phyloP scores from a whole-genome alignment of 306 rosid species.

The Fragaria nilgerrensis region DNA sequence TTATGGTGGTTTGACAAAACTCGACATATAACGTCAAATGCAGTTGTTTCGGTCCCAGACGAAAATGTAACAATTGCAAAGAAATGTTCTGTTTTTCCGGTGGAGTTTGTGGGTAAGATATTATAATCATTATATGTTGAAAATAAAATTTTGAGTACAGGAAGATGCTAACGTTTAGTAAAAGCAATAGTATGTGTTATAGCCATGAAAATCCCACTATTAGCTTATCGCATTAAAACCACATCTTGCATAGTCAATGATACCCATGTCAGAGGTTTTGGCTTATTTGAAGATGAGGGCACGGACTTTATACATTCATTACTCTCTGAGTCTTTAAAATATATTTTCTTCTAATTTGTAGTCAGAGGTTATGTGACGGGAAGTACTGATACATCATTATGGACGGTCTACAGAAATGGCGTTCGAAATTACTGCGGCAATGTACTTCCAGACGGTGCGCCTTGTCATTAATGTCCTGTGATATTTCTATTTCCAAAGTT shows the following conservation, averaged over 20 bases:
- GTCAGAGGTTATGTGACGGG: conserved; percentile 98
- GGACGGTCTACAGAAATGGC: conserved; percentile 90
- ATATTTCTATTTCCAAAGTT: not conserved
- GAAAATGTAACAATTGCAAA: conserved; percentile 85
- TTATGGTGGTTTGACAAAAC: conserved; percentile 98
- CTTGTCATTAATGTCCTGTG: not conserved
- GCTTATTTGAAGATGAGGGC: not conserved
- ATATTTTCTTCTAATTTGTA: conserved; percentile 32
- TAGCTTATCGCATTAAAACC: not conserved
- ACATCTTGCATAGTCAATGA: not conserved
- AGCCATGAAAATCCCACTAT: not conserved
- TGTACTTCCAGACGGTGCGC: conserved; percentile 71
- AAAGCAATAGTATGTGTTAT: not conserved
- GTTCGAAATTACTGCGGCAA: conserved; percentile 82
- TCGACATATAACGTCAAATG: conserved; percentile 70
- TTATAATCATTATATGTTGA: not conserved
- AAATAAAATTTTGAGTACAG: conserved; percentile 7
- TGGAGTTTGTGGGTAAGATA: conserved; percentile 91
- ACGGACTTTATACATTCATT: conserved; percentile 1
- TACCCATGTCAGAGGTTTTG: not conserved
- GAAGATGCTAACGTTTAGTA: not conserved
- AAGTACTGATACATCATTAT: conserved; percentile 90
- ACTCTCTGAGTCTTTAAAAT: conserved; percentile 16
- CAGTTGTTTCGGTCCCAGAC: conserved; percentile 75
- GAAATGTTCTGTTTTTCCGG: conserved; percentile 93